These are phyloP conservation scores for Dentiscutata heterogama DNA, from an alignment of 371 early-diverging fungal species.

Conservation along the genomic window DNA sequence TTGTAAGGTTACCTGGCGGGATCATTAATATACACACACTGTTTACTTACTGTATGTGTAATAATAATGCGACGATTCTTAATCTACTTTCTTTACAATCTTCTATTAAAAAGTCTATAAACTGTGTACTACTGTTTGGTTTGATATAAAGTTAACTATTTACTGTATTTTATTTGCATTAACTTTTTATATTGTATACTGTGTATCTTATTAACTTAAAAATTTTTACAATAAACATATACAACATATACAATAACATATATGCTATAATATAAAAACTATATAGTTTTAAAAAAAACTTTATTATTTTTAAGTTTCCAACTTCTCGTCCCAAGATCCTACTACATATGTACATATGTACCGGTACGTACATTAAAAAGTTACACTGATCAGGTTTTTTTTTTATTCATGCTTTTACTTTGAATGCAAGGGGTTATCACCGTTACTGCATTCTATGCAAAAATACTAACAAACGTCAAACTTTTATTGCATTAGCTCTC, in stretches of 20 bases:
- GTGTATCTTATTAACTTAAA: background rate
- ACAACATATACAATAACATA: no score
- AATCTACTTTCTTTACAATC: background rate
- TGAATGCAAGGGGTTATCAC: constrained; percentile 14
- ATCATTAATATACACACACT: constrained; percentile 9
- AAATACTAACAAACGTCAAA: constrained; percentile 21
- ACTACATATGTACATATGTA: no score
- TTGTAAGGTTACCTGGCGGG: constrained; percentile 25
- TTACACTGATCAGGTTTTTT: constrained; percentile 31
- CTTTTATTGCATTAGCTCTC: constrained; percentile 33
- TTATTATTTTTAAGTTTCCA: no score
- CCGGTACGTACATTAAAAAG: background rate
- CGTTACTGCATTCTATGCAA: background rate
- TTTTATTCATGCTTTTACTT: constrained; percentile 1
- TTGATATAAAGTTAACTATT: background rate
- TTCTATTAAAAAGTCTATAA: constrained; percentile 29
- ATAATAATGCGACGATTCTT: constrained; percentile 17
- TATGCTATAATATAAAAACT: no score
- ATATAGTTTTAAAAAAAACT: no score
- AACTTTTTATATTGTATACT: background rate
- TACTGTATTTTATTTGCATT: constrained; percentile 1
- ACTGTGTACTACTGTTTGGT: constrained; percentile 22
- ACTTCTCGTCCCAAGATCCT: no score
- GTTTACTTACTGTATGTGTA: background rate
- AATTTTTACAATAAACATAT: background rate